Conservation (phyloP, 179 eudicot species). For the Carnegiea gigantea region DNA sequence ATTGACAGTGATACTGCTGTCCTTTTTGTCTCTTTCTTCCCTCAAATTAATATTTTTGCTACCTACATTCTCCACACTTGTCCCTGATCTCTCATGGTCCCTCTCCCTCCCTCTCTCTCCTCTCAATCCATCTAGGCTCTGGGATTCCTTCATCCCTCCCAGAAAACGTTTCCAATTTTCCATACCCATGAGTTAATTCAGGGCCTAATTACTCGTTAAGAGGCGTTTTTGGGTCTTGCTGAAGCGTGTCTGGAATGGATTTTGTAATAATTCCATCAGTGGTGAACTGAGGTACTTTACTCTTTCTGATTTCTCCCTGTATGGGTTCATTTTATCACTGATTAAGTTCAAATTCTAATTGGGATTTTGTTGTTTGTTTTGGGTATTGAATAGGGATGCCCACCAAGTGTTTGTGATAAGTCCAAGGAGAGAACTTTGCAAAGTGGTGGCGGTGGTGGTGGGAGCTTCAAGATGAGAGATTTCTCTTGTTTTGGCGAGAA, state of each 20-base stretch:
- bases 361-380: constrained; percentile 8
- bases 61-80: constrained; percentile 50
- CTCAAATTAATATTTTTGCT: constrained; percentile 28
- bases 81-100: constrained; percentile 33
- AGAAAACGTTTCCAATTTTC: constrained; percentile 23
- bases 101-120: constrained; percentile 14
- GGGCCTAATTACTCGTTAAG: constrained; percentile 11
- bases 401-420: constrained; percentile 38
- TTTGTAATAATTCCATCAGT: constrained; percentile 15
- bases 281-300: constrained; percentile 29
- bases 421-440: constrained; percentile 24
- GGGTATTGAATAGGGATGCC: constrained; percentile 27
- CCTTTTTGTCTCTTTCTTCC: constrained; percentile 32
- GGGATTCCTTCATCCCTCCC: constrained; percentile 28
- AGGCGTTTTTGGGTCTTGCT: neutral
- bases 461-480: constrained; percentile 55
- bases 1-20: constrained; percentile 9
- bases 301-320: neutral
- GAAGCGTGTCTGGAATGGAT: constrained; percentile 28
- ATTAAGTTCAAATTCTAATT: constrained; percentile 11
- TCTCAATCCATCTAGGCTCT: constrained; percentile 20
- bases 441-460: constrained; percentile 10
- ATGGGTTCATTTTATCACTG: constrained; percentile 2
- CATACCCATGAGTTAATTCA: constrained; percentile 13
- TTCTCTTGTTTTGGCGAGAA: constrained; percentile 85